These are phyloP conservation scores for Periconia sp. DNA, from an alignment of 2,329 filamentous ascomycete genomes.

Conservation along the genomic window DNA sequence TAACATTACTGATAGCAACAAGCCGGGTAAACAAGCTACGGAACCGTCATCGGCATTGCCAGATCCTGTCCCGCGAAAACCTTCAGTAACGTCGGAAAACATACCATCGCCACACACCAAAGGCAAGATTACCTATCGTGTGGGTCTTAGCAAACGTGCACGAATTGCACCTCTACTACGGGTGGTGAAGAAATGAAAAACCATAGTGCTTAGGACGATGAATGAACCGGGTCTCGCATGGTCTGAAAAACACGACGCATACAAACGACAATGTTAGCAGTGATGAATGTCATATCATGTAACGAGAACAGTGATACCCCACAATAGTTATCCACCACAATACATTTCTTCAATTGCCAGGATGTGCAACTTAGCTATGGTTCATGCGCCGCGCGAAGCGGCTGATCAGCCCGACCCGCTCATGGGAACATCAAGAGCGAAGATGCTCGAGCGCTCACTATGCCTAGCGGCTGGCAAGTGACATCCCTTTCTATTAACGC, in stretches of 20 bases:
- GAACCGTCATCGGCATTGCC: neutral
- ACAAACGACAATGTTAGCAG: neutral
- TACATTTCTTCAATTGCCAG: neutral
- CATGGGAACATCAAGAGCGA: no score
- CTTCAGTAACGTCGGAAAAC: neutral
- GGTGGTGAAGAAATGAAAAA: conserved; percentile 47
- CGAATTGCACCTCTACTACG: conserved; percentile 53
- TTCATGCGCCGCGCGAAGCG: neutral
- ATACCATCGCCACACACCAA: conserved; percentile 29
- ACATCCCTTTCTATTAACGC: no score
- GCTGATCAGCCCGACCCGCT: neutral
- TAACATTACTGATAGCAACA: neutral
- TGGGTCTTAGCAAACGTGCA: conserved; percentile 52
- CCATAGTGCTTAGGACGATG: neutral
- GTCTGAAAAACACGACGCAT: neutral
- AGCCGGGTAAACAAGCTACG: neutral
- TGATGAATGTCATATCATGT: neutral
- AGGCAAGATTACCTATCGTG: conserved; percentile 48
- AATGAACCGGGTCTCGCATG: neutral
- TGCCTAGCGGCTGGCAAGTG: no score
- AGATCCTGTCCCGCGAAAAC: neutral
- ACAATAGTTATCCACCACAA: neutral
- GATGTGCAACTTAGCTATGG: neutral
- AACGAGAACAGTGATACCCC: neutral
- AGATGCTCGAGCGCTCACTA: no score